Base-by-base conservation (phyloP, 192 early-diverging fungal genomes). In the Allomyces arbusculus region DNA sequence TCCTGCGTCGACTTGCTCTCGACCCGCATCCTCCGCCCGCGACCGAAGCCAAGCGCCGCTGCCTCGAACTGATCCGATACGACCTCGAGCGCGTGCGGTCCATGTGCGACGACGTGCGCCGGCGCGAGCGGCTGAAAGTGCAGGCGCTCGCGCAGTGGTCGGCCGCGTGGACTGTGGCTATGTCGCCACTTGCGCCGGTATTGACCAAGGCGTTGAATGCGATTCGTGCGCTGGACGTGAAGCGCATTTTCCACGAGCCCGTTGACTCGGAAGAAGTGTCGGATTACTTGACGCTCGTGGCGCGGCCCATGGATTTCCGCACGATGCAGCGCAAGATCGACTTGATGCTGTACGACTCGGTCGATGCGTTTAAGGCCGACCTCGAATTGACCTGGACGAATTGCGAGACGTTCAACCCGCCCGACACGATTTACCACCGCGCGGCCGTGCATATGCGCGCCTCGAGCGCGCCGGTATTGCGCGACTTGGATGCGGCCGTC, bases 11-110 rank as follows among this genome's bases (percentile, higher is more conserved):
- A 62, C 77, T 99, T 26, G 92, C 97, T 71, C 75, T 99, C 70
- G 95, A 97, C 45, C 63, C n/a, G n/a, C 67, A 86, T 82, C 92
- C 92, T 14, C 95, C 91, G 93, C 95, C 91, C 1, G 90, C 91
- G 1, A 90, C 88, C 33, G 84, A 81, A 1, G 80, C 86, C 22
- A 77, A 84, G 44, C 80, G 78, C 69, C 72, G 61, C 69, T 82
- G 65, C 72, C 68, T 12, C 73, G 69, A 0, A 66, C 33, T 40
- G 33, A 40, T 89, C 26, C 88, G 95, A 23, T 84, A 83, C 26
- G 91, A 94, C 75, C 77, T 98, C 14, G 95, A 98, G 74, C 80
- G 83, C 23, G 84, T 93, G 23, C 83, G 95, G 23, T 80, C 91
- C 73, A 75, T 94, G 66, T 78, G 81, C 8, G 91, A 94, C 62